Evolutionary conservation across 169 alveolate genomes (phyloP).

Genomic region (Condylostoma magnum): DNA sequence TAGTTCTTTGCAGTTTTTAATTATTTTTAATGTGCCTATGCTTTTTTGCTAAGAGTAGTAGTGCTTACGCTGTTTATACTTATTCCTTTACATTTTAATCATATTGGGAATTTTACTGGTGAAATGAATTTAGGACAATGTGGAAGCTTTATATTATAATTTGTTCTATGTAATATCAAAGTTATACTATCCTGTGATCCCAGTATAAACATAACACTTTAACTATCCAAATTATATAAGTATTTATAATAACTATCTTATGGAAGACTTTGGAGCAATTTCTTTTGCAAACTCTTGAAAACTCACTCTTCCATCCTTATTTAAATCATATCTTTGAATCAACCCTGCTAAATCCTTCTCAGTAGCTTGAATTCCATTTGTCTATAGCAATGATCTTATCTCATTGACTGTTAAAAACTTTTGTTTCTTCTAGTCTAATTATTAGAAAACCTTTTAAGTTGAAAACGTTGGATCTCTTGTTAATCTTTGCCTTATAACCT

Average conservation of each 20-base stretch:
- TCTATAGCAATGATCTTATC: neutral
- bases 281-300: constrained; percentile 58
- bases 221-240: too few species aligned
- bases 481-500: constrained; percentile 28
- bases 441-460: constrained; percentile 50
- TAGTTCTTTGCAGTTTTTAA: too few species aligned
- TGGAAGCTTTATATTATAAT: too few species aligned
- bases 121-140: too few species aligned
- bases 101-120: too few species aligned
- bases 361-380: neutral
- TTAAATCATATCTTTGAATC: constrained; percentile 50
- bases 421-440: constrained; percentile 31
- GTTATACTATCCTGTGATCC: too few species aligned
- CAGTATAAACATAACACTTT: too few species aligned
- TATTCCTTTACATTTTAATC: too few species aligned
- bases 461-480: constrained; percentile 33
- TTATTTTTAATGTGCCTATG: too few species aligned
- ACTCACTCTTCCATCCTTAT: constrained; percentile 57
- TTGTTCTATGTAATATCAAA: too few species aligned
- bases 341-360: neutral
- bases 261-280: constrained; percentile 52
- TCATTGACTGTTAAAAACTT: constrained; percentile 47
- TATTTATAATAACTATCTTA: neutral
- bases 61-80: too few species aligned
- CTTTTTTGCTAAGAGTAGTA: too few species aligned